Conservation (phyloP, 2,329 filamentous ascomycete genomes). For the Neobulgaria alba region DNA sequence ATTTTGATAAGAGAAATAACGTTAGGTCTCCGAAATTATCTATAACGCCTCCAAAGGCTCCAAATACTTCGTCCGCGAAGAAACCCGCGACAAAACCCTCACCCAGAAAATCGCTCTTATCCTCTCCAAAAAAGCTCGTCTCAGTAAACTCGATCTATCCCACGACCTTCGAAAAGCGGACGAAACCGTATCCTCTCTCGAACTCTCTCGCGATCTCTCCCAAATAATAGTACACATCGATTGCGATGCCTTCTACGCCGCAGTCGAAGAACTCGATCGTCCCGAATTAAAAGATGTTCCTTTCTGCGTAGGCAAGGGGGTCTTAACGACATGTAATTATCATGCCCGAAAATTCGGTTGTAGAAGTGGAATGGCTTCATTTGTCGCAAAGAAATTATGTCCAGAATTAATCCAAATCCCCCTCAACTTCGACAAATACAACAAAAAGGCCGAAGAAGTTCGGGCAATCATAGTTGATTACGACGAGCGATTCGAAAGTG, state of each 20-base stretch:
- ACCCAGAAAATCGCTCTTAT: constrained; percentile 82
- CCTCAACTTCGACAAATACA: constrained; percentile 85
- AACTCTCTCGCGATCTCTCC: constrained; percentile 68
- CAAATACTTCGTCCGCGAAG: constrained; percentile 91
- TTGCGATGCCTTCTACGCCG: constrained; percentile 95
- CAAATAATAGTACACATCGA: constrained; percentile 88
- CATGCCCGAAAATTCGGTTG: constrained; percentile 83
- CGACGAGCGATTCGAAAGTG: constrained; percentile 83
- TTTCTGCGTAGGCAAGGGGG: constrained; percentile 75
- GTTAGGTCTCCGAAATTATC: constrained; percentile 83
- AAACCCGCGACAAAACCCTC: constrained; percentile 69
- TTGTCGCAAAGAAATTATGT: constrained; percentile 69
- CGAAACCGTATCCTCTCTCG: constrained; percentile 70
- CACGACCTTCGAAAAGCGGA: constrained; percentile 70
- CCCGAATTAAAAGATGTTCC: constrained; percentile 81
- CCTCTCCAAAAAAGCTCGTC: constrained; percentile 60
- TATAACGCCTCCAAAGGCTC: constrained; percentile 95
- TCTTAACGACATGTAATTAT: constrained; percentile 71
- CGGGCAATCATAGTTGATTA: constrained; percentile 77
- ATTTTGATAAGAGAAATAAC: constrained; percentile 5
- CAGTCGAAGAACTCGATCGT: constrained; percentile 76
- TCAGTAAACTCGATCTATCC: constrained; percentile 69
- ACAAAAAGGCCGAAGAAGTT: constrained; percentile 80
- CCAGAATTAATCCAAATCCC: constrained; percentile 76
- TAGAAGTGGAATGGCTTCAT: constrained; percentile 80